A percentile compares a stretch with the other conserved stretches of the same genome.
These are phyloP conservation scores for Anastatica hierochuntica DNA, from an alignment of 345 rosid species.

Conservation along the genomic window DNA sequence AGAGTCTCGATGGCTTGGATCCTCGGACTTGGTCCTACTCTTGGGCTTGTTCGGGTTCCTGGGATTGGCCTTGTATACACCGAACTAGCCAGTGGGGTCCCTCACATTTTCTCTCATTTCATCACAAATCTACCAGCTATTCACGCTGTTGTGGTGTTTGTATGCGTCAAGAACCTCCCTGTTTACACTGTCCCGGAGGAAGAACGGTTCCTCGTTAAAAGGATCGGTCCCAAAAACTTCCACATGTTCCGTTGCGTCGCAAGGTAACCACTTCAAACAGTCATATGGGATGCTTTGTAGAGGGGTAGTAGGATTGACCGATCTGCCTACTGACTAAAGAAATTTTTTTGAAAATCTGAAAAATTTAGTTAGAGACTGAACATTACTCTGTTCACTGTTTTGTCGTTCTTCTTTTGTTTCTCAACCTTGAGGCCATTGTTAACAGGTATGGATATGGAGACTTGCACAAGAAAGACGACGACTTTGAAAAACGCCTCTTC, in stretches of 20 bases:
- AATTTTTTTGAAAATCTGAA: too few relatives aligned
- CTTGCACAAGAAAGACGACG: constrained; percentile 67
- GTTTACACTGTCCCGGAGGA: constrained; percentile 80
- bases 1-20: constrained; percentile 54
- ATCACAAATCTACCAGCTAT: constrained; percentile 74
- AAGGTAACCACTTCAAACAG: too few relatives aligned
- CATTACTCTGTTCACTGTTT: background rate
- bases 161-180: constrained; percentile 63
- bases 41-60: constrained; percentile 62
- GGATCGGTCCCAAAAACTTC: constrained; percentile 67
- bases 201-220: constrained; percentile 63
- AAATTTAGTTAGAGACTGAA: too few relatives aligned
- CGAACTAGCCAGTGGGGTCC: constrained; percentile 66
- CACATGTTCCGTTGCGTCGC: constrained; percentile 82
- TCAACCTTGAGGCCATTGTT: background rate
- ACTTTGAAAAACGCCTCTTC: constrained; percentile 62
- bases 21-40: constrained; percentile 40
- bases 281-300: too few relatives aligned
- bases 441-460: constrained; percentile 70
- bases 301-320: too few relatives aligned
- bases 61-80: constrained; percentile 86
- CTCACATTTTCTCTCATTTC: constrained; percentile 70
- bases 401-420: background rate
- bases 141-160: constrained; percentile 66
- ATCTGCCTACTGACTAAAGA: too few relatives aligned